Evolutionary conservation across 176 grass and related monocot genomes (phyloP).

Genomic region (Oryza meyeriana): DNA sequence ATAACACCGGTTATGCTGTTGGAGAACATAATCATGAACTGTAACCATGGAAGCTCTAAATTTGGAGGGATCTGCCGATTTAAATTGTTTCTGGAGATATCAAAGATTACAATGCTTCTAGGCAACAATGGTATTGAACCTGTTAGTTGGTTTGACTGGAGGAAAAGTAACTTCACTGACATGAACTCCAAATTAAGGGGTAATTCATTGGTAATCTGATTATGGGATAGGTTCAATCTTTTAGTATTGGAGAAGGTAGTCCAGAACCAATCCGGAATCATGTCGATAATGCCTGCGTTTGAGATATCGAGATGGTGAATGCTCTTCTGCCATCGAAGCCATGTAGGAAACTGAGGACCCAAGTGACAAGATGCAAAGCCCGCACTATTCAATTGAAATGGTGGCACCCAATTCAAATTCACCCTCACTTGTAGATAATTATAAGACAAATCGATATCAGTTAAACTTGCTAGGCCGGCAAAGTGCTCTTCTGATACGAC

Average conservation of each 20-base stretch:
- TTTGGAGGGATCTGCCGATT: too few relatives aligned
- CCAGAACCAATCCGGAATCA: slow-evolving; percentile 37
- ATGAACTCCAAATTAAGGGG: background rate
- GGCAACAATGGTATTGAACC: too few relatives aligned
- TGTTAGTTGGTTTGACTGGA: slow-evolving; percentile 4
- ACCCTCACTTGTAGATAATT: background rate
- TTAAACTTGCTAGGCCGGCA: background rate
- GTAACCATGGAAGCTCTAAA: too few relatives aligned
- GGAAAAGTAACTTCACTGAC: background rate
- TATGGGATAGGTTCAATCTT: background rate
- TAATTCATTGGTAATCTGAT: background rate
- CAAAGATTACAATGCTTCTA: too few relatives aligned
- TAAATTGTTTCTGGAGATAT: too few relatives aligned
- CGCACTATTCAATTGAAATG: background rate
- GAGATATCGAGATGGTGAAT: background rate
- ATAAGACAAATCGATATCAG: background rate
- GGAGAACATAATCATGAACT: too few relatives aligned
- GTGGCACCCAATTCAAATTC: slow-evolving; percentile 22
- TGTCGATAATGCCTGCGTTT: background rate
- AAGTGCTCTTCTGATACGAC: slow-evolving; percentile 26
- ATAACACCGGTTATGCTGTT: too few relatives aligned
- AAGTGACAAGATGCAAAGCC: background rate
- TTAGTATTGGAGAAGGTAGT: background rate
- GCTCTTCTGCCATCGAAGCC: background rate
- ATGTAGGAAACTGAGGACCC: too few relatives aligned